Conservation (phyloP, 768 basidiomycete species). For the Lactarius indigo region DNA sequence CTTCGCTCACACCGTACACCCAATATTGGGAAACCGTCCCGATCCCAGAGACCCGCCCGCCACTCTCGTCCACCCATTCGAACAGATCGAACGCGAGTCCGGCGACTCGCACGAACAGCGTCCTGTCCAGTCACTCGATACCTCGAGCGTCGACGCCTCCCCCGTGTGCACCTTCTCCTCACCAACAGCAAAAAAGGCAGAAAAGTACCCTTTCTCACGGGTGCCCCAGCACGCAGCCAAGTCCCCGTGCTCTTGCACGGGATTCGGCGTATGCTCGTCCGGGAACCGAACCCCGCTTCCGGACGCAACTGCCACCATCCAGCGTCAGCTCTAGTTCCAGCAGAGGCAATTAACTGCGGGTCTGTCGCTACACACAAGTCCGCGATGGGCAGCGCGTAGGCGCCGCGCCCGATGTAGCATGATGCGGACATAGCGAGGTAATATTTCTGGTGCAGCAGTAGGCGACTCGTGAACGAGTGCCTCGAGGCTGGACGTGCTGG, state of each 20-base stretch:
- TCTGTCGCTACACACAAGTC: conserved; percentile 41
- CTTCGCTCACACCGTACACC: not conserved
- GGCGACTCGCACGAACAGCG: conserved; percentile 56
- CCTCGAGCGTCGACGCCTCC: conserved; percentile 34
- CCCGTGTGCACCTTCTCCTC: not conserved
- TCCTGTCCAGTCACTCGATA: conserved; percentile 55
- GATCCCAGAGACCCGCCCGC: not conserved
- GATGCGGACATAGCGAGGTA: conserved; percentile 46
- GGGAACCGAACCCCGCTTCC: conserved; percentile 45
- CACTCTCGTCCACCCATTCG: conserved; percentile 14
- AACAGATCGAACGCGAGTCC: conserved; percentile 42
- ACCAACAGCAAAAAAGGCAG: conserved; percentile 5
- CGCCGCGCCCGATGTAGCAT: conserved; percentile 57
- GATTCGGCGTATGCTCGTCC: conserved; percentile 52
- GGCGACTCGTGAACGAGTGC: conserved; percentile 43
- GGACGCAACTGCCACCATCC: not conserved
- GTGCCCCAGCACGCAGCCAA: conserved; percentile 41
- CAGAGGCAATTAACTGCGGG: conserved; percentile 11
- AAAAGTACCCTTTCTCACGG: conserved; percentile 34
- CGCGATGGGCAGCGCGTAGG: conserved; percentile 45
- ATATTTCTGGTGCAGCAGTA: conserved; percentile 52
- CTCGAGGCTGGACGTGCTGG: conserved; percentile 15
- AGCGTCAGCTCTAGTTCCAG: not conserved
- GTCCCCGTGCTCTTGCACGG: conserved; percentile 48
- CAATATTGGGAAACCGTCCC: not conserved